Evolutionary conservation across 2,329 filamentous ascomycete genomes (phyloP).

Genomic region (Aspergillus sp.): DNA sequence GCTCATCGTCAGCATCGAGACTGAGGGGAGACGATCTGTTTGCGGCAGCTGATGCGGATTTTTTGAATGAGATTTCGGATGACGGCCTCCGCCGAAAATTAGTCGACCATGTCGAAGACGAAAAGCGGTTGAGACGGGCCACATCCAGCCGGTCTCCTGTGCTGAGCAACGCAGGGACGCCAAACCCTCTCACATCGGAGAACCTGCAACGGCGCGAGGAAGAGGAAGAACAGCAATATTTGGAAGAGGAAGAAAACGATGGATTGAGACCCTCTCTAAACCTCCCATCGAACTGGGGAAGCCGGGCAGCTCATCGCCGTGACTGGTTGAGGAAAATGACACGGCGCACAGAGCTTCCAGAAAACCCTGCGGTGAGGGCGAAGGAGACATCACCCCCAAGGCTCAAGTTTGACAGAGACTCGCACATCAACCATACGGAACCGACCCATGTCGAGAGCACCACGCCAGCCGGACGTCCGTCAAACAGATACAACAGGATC

Average conservation of each 20-base stretch:
- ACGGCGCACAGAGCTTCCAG: constrained; percentile 22
- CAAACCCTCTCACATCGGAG: constrained; percentile 36
- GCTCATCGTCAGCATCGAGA: constrained; percentile 29
- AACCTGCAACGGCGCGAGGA: constrained; percentile 41
- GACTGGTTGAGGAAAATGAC: constrained; percentile 41
- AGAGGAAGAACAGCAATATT: constrained; percentile 25
- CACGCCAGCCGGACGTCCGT: constrained; percentile 25
- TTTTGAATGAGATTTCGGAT: constrained; percentile 37
- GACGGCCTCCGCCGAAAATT: constrained; percentile 37
- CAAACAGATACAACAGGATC: constrained; percentile 16
- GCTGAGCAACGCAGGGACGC: constrained; percentile 38
- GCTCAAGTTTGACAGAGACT: constrained; percentile 30
- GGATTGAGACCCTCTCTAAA: constrained; percentile 37
- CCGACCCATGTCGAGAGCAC: constrained; percentile 26
- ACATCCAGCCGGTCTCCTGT: constrained; percentile 43
- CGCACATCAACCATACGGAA: constrained; percentile 30
- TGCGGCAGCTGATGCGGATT: constrained; percentile 34
- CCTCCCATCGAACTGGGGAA: constrained; percentile 42
- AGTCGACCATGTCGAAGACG: constrained; percentile 41
- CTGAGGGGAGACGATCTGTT: constrained; percentile 24
- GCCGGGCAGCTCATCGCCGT: constrained; percentile 32
- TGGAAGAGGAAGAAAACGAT: constrained; percentile 25
- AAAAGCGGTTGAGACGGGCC: constrained; percentile 42
- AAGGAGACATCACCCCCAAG: constrained; percentile 22
- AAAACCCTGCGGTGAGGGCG: constrained; percentile 21